A percentile compares a stretch with the other conserved stretches of the same genome.
These are phyloP conservation scores for Rhizopogon salebrosus DNA, from an alignment of 768 basidiomycete species.

Conservation along the genomic window DNA sequence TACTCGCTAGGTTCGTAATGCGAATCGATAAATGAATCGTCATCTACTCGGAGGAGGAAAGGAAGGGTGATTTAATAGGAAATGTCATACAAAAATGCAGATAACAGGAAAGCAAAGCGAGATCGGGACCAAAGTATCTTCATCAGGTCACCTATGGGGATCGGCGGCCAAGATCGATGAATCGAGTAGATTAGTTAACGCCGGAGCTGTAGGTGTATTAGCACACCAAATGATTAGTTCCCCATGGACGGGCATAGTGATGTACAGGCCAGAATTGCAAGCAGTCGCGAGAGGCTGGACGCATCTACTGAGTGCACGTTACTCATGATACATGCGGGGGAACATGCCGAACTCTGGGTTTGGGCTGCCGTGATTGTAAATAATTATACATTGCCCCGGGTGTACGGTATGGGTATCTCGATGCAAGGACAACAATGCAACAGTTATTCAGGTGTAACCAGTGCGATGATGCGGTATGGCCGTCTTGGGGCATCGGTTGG, in stretches of 20 bases:
- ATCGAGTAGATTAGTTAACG: no score
- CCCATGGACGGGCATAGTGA: no score
- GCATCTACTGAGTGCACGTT: neutral
- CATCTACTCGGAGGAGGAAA: no score
- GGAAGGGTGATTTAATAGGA: no score
- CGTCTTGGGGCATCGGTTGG: neutral
- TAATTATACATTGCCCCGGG: neutral
- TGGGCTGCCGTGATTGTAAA: neutral
- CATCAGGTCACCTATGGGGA: no score
- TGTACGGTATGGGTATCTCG: neutral
- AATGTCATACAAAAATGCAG: no score
- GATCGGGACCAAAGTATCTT: no score
- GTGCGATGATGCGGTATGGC: neutral
- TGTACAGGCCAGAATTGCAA: neutral
- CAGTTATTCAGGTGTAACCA: no score
- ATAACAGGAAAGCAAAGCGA: no score
- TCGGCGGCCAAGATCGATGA: no score
- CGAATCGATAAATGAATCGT: neutral
- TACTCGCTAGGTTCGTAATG: neutral
- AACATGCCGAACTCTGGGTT: neutral
- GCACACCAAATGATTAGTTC: no score
- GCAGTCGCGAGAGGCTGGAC: neutral
- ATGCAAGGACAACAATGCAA: neutral
- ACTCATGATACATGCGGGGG: neutral
- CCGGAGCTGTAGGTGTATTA: no score